Evolutionary conservation across 208 protist species (phyloP).

Genomic region (Acanthamoeba healyi): DNA sequence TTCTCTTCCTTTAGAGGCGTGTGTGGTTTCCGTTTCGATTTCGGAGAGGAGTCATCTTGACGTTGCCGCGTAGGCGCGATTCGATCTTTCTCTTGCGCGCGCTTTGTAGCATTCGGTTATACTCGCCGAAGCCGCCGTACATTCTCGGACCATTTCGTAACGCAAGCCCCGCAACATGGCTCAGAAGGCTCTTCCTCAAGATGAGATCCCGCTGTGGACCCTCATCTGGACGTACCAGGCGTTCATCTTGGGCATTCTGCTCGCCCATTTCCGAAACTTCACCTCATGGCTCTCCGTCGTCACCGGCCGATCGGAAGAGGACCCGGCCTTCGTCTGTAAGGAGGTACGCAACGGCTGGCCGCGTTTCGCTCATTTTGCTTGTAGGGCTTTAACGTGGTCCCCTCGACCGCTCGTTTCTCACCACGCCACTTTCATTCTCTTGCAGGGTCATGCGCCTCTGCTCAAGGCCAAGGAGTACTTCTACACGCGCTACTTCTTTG

Average conservation of each 20-base stretch:
- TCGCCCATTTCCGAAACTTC: slow-evolving; percentile 81
- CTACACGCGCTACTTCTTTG: slow-evolving; percentile 95
- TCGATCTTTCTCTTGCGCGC: too few species aligned
- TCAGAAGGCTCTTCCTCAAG: not conserved
- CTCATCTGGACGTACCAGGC: slow-evolving; percentile 74
- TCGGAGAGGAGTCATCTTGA: too few species aligned
- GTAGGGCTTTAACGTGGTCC: not conserved
- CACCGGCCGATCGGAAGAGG: not conserved
- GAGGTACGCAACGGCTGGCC: not conserved
- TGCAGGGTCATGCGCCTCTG: slow-evolving; percentile 95
- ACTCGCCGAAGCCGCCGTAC: too few species aligned
- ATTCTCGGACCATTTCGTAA: too few species aligned
- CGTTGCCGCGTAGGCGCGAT: too few species aligned
- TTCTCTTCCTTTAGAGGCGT: too few species aligned
- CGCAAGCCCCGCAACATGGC: too few species aligned
- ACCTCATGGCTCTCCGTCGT: not conserved
- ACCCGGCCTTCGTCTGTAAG: slow-evolving; percentile 1
- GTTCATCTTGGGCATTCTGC: slow-evolving; percentile 77
- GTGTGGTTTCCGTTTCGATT: too few species aligned
- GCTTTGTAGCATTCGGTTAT: too few species aligned
- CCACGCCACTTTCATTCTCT: too few species aligned
- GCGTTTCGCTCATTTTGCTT: not conserved
- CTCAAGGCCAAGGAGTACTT: slow-evolving; percentile 96
- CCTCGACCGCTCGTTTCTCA: too few species aligned
- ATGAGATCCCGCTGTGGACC: slow-evolving; percentile 71